phyloP scores from a whole-genome alignment of 2,329 filamentous ascomycete genomes.

The Fusarium napiforme region DNA sequence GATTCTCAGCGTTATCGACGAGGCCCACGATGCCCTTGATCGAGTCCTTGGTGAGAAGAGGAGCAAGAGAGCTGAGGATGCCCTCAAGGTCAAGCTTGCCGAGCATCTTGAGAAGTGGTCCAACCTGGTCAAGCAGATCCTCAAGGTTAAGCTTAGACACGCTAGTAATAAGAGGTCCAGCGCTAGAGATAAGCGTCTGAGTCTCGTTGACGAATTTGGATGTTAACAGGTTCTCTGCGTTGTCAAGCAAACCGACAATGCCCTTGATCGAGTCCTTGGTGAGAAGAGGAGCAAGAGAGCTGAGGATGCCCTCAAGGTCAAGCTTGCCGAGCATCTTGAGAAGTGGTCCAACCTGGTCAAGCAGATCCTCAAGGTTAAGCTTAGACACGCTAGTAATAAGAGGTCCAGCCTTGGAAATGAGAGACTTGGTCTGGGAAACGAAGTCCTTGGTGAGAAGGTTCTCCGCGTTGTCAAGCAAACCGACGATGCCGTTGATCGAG shows the following conservation, averaged over 20 bases:
- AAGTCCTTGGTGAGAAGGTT: slow-evolving; percentile 44
- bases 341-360: slow-evolving; percentile 50
- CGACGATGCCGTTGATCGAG: slow-evolving; percentile 48
- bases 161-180: slow-evolving; percentile 48
- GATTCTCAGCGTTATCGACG: slow-evolving; percentile 44
- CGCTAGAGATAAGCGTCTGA: slow-evolving; percentile 43
- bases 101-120: slow-evolving; percentile 50
- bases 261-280: slow-evolving; percentile 45
- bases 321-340: slow-evolving; percentile 47
- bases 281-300: slow-evolving; percentile 43
- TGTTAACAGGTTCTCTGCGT: slow-evolving; percentile 45
- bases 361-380: slow-evolving; percentile 48
- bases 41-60: slow-evolving; percentile 44
- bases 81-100: slow-evolving; percentile 47
- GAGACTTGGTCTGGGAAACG: slow-evolving; percentile 41
- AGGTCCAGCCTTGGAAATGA: slow-evolving; percentile 46
- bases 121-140: slow-evolving; percentile 48
- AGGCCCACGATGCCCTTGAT: slow-evolving; percentile 49
- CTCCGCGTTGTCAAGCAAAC: slow-evolving; percentile 49
- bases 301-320: slow-evolving; percentile 47
- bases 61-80: slow-evolving; percentile 42
- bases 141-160: slow-evolving; percentile 49
- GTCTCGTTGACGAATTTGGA: slow-evolving; percentile 46
- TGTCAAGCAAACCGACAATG: slow-evolving; percentile 28
- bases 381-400: slow-evolving; percentile 49